Percentiles rank a stretch among this genome's conserved stretches.
Evolutionary conservation across 768 basidiomycete species (phyloP).

Genomic region (Panus rudis): DNA sequence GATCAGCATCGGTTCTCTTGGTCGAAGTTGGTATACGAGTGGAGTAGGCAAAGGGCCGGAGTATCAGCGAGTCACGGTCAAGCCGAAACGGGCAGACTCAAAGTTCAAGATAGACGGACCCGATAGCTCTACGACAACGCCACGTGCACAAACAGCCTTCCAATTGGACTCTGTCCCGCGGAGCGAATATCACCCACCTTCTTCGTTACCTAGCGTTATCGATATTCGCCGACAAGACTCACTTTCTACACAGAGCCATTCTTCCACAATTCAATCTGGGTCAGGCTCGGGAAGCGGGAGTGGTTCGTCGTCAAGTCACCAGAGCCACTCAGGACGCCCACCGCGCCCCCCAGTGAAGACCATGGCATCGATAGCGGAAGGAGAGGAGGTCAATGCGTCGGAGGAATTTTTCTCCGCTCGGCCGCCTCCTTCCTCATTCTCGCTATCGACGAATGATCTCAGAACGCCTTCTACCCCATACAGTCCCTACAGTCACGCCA

Average conservation of each 20-base stretch:
- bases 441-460: conserved; percentile 8
- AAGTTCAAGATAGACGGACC: conserved; percentile 17
- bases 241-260: too few species aligned
- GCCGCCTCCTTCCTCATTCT: conserved; percentile 4
- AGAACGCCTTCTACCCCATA: conserved; percentile 1
- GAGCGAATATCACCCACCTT: not conserved
- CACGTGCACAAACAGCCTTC: not conserved
- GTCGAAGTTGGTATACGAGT: conserved; percentile 7
- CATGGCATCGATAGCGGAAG: not conserved
- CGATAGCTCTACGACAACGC: conserved; percentile 4
- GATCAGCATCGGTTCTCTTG: conserved; percentile 8
- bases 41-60: conserved; percentile 13
- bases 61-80: conserved; percentile 14
- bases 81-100: conserved; percentile 1
- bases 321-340: too few species aligned
- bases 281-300: not conserved
- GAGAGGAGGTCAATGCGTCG: not conserved
- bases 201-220: conserved; percentile 11
- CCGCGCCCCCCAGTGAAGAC: not conserved
- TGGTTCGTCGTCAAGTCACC: not conserved
- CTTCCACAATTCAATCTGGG: too few species aligned
- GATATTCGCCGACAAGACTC: conserved; percentile 12
- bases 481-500: too few species aligned
- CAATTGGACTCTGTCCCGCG: not conserved
- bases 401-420: not conserved